These are phyloP conservation scores for Aspergillus pseudonomiae DNA, from an alignment of 2,329 filamentous ascomycete species.

Conservation along the genomic window DNA sequence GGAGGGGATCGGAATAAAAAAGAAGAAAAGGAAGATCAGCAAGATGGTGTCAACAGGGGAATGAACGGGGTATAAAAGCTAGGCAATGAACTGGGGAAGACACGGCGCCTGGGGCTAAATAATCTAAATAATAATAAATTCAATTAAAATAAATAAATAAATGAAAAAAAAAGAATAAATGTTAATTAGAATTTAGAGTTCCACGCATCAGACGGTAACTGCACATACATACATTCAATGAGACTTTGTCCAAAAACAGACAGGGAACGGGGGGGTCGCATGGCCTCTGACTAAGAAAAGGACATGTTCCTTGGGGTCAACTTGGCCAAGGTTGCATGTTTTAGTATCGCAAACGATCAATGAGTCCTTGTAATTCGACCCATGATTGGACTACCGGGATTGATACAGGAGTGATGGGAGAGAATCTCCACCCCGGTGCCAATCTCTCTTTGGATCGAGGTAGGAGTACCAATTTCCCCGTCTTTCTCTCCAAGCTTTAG, in stretches of 20 bases:
- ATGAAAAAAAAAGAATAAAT: neutral
- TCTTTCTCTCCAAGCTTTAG: constrained; percentile 8
- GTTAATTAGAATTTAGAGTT: neutral
- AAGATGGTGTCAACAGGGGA: constrained; percentile 16
- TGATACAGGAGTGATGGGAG: neutral
- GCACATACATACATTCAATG: neutral
- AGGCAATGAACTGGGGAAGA: constrained; percentile 6
- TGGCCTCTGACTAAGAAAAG: neutral
- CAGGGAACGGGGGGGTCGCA: neutral
- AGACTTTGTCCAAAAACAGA: neutral
- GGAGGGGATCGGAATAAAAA: neutral
- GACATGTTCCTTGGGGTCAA: neutral
- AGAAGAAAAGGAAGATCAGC: constrained; percentile 26
- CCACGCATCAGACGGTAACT: neutral
- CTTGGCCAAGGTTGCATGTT: neutral
- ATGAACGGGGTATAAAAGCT: constrained; percentile 17
- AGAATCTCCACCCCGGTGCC: constrained; percentile 15
- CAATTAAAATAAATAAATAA: neutral
- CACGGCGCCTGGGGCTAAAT: neutral
- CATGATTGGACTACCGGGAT: neutral
- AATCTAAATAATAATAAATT: constrained; percentile 2
- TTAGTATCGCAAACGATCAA: constrained; percentile 3
- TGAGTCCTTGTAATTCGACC: neutral
- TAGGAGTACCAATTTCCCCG: constrained; percentile 9
- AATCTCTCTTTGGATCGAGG: constrained; percentile 23